Conservation (phyloP, 176 grass and related monocot genomes). For the Paspalum vaginatum region DNA sequence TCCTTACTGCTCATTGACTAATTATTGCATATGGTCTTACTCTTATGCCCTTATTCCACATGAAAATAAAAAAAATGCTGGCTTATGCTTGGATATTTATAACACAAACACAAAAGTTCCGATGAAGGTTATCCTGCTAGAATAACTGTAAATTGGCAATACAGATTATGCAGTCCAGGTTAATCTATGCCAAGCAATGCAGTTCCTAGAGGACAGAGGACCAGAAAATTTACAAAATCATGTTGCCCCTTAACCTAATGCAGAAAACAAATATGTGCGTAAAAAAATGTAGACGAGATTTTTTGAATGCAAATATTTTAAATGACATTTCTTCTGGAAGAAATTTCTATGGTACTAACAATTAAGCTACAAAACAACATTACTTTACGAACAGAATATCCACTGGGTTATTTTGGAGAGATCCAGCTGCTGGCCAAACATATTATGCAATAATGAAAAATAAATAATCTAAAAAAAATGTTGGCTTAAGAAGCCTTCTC, state of each 20-base stretch:
- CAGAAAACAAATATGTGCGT: not conserved
- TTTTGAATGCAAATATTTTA: not conserved
- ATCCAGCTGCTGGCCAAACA: conserved; percentile 14
- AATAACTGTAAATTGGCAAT: not conserved
- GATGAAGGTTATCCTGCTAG: conserved; percentile 5
- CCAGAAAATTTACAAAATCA: not conserved
- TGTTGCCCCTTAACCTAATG: not conserved
- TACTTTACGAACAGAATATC: conserved; percentile 1
- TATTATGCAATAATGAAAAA: conserved; percentile 7
- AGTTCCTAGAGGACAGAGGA: not conserved
- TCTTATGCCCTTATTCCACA: not conserved
- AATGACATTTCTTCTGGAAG: conserved; percentile 11
- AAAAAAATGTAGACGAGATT: not conserved
- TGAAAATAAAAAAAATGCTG: not conserved
- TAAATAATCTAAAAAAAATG: conserved; percentile 9
- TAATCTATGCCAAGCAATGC: not conserved
- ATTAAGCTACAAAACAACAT: not conserved
- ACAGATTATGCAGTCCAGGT: not conserved
- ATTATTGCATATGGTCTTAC: not conserved
- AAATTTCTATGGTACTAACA: conserved; percentile 19
- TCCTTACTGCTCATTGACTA: conserved; percentile 1
- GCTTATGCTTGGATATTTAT: conserved; percentile 18
- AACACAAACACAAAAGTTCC: not conserved
- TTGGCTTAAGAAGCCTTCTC: not conserved
- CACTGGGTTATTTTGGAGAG: not conserved